phyloP scores from a whole-genome alignment of 306 rosid genomes.

The Glycine tomentella region DNA sequence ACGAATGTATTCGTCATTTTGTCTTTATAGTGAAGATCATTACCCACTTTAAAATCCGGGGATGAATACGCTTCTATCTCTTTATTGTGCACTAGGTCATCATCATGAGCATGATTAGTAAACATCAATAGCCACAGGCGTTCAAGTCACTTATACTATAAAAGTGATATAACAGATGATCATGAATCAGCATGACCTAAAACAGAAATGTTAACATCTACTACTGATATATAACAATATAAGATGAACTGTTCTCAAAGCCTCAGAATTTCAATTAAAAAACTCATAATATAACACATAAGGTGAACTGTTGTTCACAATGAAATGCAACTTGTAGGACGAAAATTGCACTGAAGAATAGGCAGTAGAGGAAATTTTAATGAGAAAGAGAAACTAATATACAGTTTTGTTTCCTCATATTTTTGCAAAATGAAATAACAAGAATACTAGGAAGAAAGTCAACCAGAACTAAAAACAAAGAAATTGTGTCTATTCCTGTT shows the following conservation, averaged over 20 bases:
- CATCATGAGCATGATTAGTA: slow-evolving; percentile 1
- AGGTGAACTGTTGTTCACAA: not conserved
- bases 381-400: not conserved
- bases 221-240: not conserved
- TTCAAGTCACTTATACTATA: not conserved
- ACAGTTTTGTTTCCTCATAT: not conserved
- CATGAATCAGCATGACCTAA: slow-evolving; percentile 1
- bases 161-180: not conserved
- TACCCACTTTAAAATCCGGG: not conserved
- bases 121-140: not conserved
- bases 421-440: not conserved
- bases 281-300: not conserved
- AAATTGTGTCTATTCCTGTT: no score
- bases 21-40: not conserved
- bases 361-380: not conserved
- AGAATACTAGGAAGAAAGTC: no score
- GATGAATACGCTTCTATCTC: not conserved
- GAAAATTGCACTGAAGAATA: not conserved
- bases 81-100: not conserved
- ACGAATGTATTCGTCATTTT: not conserved
- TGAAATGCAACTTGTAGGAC: slow-evolving; percentile 1
- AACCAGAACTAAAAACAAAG: no score
- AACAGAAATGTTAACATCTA: not conserved
- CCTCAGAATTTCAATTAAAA: not conserved
- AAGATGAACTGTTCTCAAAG: not conserved